Base-by-base conservation (phyloP, 2,329 filamentous ascomycete species). In the Nigrospora osmanthi region DNA sequence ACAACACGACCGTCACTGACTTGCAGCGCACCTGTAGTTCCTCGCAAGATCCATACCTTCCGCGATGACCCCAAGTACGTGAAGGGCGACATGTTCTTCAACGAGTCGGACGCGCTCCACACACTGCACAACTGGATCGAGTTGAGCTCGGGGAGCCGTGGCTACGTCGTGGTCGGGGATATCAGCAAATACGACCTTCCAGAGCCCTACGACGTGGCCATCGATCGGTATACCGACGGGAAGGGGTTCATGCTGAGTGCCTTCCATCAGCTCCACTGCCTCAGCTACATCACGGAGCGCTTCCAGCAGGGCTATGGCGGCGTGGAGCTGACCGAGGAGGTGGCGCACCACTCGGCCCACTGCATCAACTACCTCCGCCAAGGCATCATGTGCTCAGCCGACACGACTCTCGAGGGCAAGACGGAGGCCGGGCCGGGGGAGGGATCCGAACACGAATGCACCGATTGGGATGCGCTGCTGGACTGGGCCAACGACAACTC, bases 281-380 rank as follows among this genome's bases (percentile, higher is more conserved):
- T 69, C 28, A 67, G 62, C 11, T 66, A 64, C 42, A 35, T 62
- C 40, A 58, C 61, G 14, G 54, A 57, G 51, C 59, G 60, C 44
- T 64, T 58, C 49, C 60, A 64, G 43, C 54, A 54, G n/a, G 63
- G 63, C 9, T 67, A 63, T 51, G 60, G 47, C 32, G 59, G 60
- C 6, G 46, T 55, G 19, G 50, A 58, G 35, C 41, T 64, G 45
- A 58, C 59, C 55, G 68, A 64, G 50, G 63, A 67, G 49, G 64
- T 70, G 36, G 66, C 64, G 30, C 65, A 69, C 64, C 69, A 72
- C 54, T 68, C 72, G 61, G 65, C 67, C 42, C 70, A 72, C 58
- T 73, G 70, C 60, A 69, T 72, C 54, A 66, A 69, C 52, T 72
- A 72, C 54, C 63, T 73, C 57, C 60, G 70, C 10, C 66, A 72